Percentiles rank a stretch among this genome's conserved stretches.
phyloP scores from a whole-genome alignment of 78 protist species.

The Bigelowiella natans region DNA sequence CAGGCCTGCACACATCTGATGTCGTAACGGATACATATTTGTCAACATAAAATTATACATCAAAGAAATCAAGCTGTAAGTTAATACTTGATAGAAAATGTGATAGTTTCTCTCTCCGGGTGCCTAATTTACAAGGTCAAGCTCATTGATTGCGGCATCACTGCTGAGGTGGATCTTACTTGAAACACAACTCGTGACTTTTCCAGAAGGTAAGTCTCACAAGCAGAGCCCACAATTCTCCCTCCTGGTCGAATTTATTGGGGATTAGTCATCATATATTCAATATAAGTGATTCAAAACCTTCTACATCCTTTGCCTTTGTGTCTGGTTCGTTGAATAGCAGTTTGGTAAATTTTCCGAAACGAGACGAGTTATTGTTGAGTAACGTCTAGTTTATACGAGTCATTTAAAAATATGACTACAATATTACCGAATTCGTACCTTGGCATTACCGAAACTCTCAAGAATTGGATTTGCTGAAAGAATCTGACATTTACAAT shows the following conservation, averaged over 20 bases:
- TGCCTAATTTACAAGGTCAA: no score
- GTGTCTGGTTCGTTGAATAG: neutral
- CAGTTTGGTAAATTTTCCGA: slow-evolving; percentile 2
- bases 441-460: slow-evolving; percentile 4
- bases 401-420: no score
- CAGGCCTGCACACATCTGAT: neutral
- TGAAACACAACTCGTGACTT: slow-evolving; percentile 2
- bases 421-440: no score
- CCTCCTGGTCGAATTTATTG: no score
- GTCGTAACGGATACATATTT: no score
- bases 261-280: no score
- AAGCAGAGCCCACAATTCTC: neutral
- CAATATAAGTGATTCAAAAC: no score
- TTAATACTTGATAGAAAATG: slow-evolving; percentile 1
- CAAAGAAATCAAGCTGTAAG: no score
- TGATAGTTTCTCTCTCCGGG: slow-evolving; percentile 12
- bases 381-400: slow-evolving; percentile 8
- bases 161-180: no score
- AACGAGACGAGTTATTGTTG: slow-evolving; percentile 4
- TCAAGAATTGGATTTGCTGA: neutral
- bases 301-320: slow-evolving; percentile 8
- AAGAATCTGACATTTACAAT: no score
- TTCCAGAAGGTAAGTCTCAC: slow-evolving; percentile 12
- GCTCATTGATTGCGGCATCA: no score
- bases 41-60: no score